Evolutionary conservation across 2,329 filamentous ascomycete genomes (phyloP).

Genomic region (Cladosporium sp.): DNA sequence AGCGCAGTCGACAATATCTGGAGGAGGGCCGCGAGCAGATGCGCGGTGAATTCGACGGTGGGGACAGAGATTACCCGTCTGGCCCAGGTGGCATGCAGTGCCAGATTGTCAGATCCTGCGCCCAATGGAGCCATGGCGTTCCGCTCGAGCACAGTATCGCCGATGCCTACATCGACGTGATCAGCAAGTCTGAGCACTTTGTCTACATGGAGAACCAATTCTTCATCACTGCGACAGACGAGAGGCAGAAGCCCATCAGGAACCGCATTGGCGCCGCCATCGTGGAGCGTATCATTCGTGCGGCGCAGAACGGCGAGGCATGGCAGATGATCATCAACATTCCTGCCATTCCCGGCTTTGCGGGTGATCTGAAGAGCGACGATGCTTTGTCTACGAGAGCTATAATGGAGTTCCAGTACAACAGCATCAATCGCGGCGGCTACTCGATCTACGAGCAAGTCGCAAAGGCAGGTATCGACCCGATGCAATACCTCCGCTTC

Average conservation of each 20-base stretch:
- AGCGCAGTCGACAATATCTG: constrained; percentile 30
- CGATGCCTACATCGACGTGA: constrained; percentile 91
- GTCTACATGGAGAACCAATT: constrained; percentile 99
- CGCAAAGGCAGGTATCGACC: constrained; percentile 66
- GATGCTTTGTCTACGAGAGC: constrained; percentile 75
- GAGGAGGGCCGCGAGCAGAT: constrained; percentile 31
- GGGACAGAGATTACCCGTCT: constrained; percentile 31
- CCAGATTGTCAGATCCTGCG: constrained; percentile 68
- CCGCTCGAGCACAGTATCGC: constrained; percentile 80
- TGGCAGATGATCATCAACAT: constrained; percentile 79
- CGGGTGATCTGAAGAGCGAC: constrained; percentile 74
- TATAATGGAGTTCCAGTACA: constrained; percentile 88
- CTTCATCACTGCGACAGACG: constrained; percentile 79
- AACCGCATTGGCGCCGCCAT: constrained; percentile 80
- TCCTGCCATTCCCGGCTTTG: constrained; percentile 78
- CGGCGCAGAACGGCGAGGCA: constrained; percentile 63
- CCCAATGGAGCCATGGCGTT: constrained; percentile 62
- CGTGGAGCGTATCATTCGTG: constrained; percentile 73
- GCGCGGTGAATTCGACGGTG: constrained; percentile 25
- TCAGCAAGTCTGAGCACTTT: constrained; percentile 92
- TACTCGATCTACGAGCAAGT: constrained; percentile 76
- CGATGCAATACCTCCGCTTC: constrained; percentile 74
- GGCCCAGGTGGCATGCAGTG: constrained; percentile 70
- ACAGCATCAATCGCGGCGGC: constrained; percentile 74
- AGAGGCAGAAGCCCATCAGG: constrained; percentile 69